A percentile compares a stretch with the other conserved stretches of the same genome.
Conservation (phyloP, 495 filamentous ascomycete species). For the Niebla homalea region DNA sequence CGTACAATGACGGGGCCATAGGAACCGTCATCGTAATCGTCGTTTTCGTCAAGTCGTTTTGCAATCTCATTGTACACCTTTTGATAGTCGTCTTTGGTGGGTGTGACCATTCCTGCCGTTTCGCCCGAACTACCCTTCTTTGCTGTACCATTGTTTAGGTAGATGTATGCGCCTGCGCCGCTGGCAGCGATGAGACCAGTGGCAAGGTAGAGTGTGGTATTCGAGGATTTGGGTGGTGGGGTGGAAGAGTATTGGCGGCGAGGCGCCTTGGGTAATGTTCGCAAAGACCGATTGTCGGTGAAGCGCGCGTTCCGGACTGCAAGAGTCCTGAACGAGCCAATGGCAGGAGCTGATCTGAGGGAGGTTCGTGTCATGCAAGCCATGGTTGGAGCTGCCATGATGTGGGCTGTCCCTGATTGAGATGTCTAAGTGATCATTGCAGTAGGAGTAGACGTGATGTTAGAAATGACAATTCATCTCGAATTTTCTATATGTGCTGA, state of each 20-base stretch:
- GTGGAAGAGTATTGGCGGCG: conserved; percentile 69
- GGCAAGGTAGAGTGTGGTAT: conserved; percentile 36
- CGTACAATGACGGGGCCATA: conserved; percentile 83
- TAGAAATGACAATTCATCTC: no score
- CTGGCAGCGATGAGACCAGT: conserved; percentile 44
- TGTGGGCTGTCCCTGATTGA: conserved; percentile 11
- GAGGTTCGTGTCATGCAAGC: conserved; percentile 36
- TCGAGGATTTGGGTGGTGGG: conserved; percentile 39
- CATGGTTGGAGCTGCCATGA: conserved; percentile 44
- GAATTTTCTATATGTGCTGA: no score
- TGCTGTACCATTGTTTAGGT: conserved; percentile 32
- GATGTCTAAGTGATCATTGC: no score
- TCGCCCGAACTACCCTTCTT: conserved; percentile 22
- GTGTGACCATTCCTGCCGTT: conserved; percentile 47
- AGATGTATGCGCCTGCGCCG: conserved; percentile 60
- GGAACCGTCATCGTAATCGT: conserved; percentile 93
- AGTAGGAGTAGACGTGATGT: no score
- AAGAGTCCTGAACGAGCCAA: conserved; percentile 33
- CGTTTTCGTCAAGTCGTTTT: conserved; percentile 62
- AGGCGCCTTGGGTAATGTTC: conserved; percentile 32
- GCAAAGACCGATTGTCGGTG: conserved; percentile 45
- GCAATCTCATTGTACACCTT: conserved; percentile 89
- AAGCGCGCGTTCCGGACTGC: conserved; percentile 39
- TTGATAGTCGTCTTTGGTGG: conserved; percentile 83
- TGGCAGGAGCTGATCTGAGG: conserved; percentile 31